A percentile compares a stretch with the other conserved stretches of the same genome.
Evolutionary conservation across 768 basidiomycete genomes (phyloP).

Genomic region (Pleurotus eryngii): DNA sequence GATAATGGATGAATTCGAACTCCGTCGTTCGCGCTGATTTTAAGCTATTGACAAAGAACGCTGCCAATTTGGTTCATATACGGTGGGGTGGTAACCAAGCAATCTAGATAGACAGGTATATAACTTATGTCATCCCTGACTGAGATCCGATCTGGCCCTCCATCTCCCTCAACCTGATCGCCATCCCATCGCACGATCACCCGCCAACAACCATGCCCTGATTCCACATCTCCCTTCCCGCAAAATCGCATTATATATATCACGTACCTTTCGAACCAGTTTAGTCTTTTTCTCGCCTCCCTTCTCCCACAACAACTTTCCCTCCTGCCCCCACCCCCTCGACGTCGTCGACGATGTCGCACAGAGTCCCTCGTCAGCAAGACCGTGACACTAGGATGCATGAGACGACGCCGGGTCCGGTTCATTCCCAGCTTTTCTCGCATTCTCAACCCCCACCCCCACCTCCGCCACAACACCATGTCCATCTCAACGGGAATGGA

Average conservation of each 20-base stretch:
- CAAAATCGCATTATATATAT: conserved; percentile 50
- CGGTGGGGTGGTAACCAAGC: conserved; percentile 5
- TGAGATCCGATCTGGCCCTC: conserved; percentile 40
- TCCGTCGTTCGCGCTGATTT: conserved; percentile 8
- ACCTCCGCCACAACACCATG: conserved; percentile 21
- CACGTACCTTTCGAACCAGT: conserved; percentile 37
- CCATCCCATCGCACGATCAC: conserved; percentile 60
- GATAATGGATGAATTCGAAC: conserved; percentile 6
- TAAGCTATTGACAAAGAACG: conserved; percentile 9
- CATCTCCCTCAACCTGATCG: conserved; percentile 47
- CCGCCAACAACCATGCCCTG: conserved; percentile 42
- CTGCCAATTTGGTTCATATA: conserved; percentile 8
- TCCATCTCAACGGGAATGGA: conserved; percentile 52
- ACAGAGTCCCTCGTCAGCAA: conserved; percentile 56
- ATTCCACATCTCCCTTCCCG: conserved; percentile 36
- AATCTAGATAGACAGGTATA: conserved; percentile 17
- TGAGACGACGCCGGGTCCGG: conserved; percentile 41
- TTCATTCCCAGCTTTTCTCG: conserved; percentile 33
- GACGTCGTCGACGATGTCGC: conserved; percentile 44
- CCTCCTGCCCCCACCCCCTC: conserved; percentile 19
- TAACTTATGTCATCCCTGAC: conserved; percentile 40
- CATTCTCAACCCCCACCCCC: conserved; percentile 34
- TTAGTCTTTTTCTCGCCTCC: conserved; percentile 49
- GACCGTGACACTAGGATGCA: conserved; percentile 62
- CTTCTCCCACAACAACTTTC: conserved; percentile 28